Percentiles rank a stretch among this genome's conserved stretches.
These are phyloP conservation scores for Plasmopara viticola DNA, from an alignment of 352 stramenopile genomes.

Conservation along the genomic window DNA sequence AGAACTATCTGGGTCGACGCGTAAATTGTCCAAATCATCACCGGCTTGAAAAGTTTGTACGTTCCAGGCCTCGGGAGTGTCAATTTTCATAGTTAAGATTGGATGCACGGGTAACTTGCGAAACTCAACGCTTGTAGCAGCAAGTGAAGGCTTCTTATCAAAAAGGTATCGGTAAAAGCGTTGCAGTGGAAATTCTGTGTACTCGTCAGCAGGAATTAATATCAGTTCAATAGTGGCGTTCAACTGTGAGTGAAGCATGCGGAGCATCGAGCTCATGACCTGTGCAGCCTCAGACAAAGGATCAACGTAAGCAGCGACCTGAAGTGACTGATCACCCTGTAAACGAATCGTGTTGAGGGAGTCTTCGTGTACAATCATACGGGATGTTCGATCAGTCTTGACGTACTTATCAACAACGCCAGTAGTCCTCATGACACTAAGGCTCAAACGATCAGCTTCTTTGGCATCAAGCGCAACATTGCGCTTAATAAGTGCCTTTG, in stretches of 20 bases:
- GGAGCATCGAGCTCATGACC: constrained; percentile 81
- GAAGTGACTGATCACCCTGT: constrained; percentile 42
- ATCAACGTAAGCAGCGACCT: constrained; percentile 83
- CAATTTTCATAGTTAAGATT: constrained; percentile 90
- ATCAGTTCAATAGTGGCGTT: constrained; percentile 69
- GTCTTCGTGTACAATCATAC: constrained; percentile 30
- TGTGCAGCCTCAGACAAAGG: constrained; percentile 87
- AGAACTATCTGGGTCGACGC: constrained; percentile 52
- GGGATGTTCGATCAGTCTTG: constrained; percentile 33
- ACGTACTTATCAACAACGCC: constrained; percentile 75
- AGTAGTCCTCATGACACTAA: constrained; percentile 68
- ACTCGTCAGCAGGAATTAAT: constrained; percentile 54
- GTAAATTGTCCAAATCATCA: constrained; percentile 91
- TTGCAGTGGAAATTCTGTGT: constrained; percentile 86
- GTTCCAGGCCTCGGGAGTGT: constrained; percentile 90
- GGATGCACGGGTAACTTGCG: constrained; percentile 72
- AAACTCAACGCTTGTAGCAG: constrained; percentile 62
- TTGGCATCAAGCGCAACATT: constrained; percentile 36
- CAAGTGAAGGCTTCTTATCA: constrained; percentile 39
- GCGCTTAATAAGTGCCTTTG: constrained; percentile 65
- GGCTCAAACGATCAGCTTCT: constrained; percentile 56
- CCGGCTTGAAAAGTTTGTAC: constrained; percentile 69
- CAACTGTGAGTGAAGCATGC: constrained; percentile 67
- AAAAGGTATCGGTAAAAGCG: constrained; percentile 92
- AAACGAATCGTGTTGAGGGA: constrained; percentile 35